phyloP scores from a whole-genome alignment of 1,284 basidiomycete genomes.

The Hypsizygus ulmarius region DNA sequence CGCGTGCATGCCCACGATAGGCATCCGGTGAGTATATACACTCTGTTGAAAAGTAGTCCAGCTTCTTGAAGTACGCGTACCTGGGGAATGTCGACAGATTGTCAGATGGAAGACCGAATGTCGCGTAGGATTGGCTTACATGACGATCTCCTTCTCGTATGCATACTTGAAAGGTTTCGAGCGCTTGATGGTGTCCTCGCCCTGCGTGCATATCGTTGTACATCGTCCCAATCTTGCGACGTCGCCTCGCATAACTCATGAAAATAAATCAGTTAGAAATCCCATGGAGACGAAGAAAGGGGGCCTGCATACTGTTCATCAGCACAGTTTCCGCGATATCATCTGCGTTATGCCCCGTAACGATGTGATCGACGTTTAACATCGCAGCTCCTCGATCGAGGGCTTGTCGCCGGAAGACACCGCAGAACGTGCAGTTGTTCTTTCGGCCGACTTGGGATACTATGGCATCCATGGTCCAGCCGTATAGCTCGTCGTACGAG shows the following conservation, averaged over 20 bases:
- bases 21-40: constrained; percentile 99
- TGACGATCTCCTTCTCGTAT: constrained; percentile 99
- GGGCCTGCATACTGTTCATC: constrained; percentile 88
- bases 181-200: constrained; percentile 92
- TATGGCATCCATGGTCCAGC: constrained; percentile 99
- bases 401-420: constrained; percentile 95
- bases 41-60: constrained; percentile 99
- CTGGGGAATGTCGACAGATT: constrained; percentile 36
- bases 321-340: constrained; percentile 98
- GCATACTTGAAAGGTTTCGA: constrained; percentile 99
- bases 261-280: constrained; percentile 8
- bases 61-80: constrained; percentile 98
- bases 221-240: constrained; percentile 93
- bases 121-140: constrained; percentile 50
- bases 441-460: constrained; percentile 93
- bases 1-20: constrained; percentile 93
- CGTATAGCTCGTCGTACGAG: constrained; percentile 94
- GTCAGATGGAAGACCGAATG: constrained; percentile 8
- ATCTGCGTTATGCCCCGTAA: constrained; percentile 98
- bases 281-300: constrained; percentile 7
- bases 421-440: constrained; percentile 99
- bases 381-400: constrained; percentile 91
- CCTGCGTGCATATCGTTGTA: constrained; percentile 91
- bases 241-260: constrained; percentile 98
- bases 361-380: constrained; percentile 93